Base-by-base conservation (phyloP, 129 eudicot species). In the Flaveria ramosissima region DNA sequence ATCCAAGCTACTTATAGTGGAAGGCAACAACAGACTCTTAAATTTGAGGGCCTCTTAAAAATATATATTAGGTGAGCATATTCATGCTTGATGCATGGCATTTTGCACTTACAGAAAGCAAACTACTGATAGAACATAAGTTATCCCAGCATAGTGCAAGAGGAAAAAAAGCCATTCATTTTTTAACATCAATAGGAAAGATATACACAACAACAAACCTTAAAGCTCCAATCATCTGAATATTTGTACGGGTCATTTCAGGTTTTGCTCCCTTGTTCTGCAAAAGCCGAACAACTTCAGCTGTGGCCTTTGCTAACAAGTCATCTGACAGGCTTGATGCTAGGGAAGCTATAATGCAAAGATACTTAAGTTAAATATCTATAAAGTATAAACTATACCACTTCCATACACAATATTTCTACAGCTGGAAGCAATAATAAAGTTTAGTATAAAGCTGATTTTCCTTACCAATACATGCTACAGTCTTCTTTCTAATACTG, bases 271-370 rank as follows among this genome's bases (percentile, higher is more conserved):
- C 89, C 77, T 88, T 88, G 17, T 27, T 87, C 71, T 85, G 81
- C 82, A 92, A 78, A 77, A 89, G 88, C 45, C 84, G 87, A 72
- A 92, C 95, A 83, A 92, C 94, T 83, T 92, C 97, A 74, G 75
- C 79, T 14, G 97, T 95, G 67, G 89, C 94, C 85, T 95, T 95
- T 60, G 99, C 93, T 85, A 95, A 82, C 93, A 92, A 79, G 78
- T 95, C 99, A 82, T 95, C 99, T 3, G 97, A 91, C 81, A 95
- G 82, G 78, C 97, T 91, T 74, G 99, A 89, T 53, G 97, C 89
- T 51, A 95, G 78, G 48, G 97, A 89, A 68, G 97, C 99, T 95
- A 88, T 59, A 79, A 72, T 11, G 26, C 64, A 72, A 36, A 36
- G 17, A 16, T 52, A 27, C 56, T n/a, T 63, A 62, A 48, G 70